Percentiles rank a stretch among this genome's conserved stretches.
phyloP scores from a whole-genome alignment of 176 grass and related monocot genomes.

The Zizania latifolia region DNA sequence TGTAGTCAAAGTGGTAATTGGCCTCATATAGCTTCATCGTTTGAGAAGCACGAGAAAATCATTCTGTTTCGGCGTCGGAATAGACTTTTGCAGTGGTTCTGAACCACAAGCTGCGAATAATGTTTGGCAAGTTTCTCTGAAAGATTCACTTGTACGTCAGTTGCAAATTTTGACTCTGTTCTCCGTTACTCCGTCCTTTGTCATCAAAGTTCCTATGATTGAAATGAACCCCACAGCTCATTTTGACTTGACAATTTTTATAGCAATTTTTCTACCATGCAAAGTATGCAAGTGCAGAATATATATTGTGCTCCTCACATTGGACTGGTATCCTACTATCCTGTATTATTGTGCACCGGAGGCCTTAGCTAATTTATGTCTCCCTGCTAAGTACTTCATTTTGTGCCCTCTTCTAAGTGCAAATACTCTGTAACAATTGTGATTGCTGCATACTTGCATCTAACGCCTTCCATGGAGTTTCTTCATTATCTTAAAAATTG shows the following conservation, averaged over 20 bases:
- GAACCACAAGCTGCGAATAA: background rate
- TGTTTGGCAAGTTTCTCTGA: background rate
- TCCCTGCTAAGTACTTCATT: no score
- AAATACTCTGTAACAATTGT: background rate
- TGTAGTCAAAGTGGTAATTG: background rate
- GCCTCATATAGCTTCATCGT: background rate
- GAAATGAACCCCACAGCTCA: background rate
- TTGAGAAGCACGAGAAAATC: background rate
- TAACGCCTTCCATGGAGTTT: no score
- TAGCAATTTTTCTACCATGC: background rate
- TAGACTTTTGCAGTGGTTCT: background rate
- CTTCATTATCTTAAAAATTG: background rate
- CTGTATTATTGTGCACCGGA: no score
- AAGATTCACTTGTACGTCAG: background rate
- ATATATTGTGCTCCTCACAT: background rate
- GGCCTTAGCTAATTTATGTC: no score
- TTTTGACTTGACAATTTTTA: background rate
- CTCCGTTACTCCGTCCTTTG: background rate
- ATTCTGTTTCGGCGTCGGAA: background rate
- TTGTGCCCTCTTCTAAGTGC: background rate
- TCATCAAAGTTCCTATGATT: background rate
- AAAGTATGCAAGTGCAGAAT: background rate
- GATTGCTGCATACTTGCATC: background rate
- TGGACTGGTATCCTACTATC: background rate
- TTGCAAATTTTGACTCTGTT: background rate